Evolutionary conservation across 768 basidiomycete species (phyloP), one percentile per base, ranked within the genome.

Genomic region (Tylopilus rubrobrunneus): DNA sequence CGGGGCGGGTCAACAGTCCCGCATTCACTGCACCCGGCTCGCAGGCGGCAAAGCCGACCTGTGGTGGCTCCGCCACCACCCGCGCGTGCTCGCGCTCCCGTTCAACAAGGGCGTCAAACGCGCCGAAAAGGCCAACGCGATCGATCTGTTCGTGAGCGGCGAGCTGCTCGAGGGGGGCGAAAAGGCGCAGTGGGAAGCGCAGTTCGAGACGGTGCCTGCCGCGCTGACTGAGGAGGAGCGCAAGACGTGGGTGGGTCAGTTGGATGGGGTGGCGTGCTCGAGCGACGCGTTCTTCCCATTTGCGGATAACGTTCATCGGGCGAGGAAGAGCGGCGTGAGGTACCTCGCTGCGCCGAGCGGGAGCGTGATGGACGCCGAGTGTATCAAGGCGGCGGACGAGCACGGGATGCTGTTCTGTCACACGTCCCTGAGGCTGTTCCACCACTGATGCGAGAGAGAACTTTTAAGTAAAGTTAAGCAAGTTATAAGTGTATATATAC

Each of bases 281-380:
- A 94, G 92, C 56, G 97, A 99, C 61, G 97, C 96, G 48, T 99
- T 99, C 82, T 98, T 98, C 93, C 97, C 97, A 17, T 98, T 98
- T 84, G 82, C 96, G 12, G 97, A 99, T 67, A 99, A 98, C 62
- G 96, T 99, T 33, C 90, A 98, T 68, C 80, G 97, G 43, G 91
- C 92, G 48, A 79, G 82, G 71, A 87, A 89, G 78, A 95, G 92
- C 56, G 97, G 97, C 0, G 95, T 93, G 46, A 83, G 74, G 67
- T 98, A 97, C 71, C 78, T 99, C 45, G 93, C 92, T 25, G 93
- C 95, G 7, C 88, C 91, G 3, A 83, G 86, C 47, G 97, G 97
- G 45, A 94, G 91, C 61, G 93, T 99, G 56, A 98, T 98, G 96
- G 97, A 99, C 65, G 84, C 72, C 43, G 96, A 95, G 70, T 96